These are phyloP conservation scores for Suillus brevipes DNA, from an alignment of 768 basidiomycete species.

Conservation along the genomic window DNA sequence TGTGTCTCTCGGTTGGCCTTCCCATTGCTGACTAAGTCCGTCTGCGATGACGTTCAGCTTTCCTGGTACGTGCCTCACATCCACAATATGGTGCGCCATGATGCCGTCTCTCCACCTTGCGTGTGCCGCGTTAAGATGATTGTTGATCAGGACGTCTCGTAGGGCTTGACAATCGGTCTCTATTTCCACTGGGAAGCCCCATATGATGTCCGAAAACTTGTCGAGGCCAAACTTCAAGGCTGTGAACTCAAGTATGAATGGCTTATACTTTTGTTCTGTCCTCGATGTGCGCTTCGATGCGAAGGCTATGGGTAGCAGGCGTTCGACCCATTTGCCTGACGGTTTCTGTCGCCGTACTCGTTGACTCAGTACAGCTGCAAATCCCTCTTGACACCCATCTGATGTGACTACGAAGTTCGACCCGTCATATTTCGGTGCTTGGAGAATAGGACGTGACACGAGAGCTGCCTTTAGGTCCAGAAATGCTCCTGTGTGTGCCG, in stretches of 20 bases:
- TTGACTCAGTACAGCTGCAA: slow-evolving; percentile 34
- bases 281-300: slow-evolving; percentile 36
- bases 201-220: slow-evolving; percentile 32
- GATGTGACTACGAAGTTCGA: slow-evolving; percentile 37
- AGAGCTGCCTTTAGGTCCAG: slow-evolving; percentile 32
- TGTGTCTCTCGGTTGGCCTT: not conserved
- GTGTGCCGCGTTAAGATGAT: slow-evolving; percentile 26
- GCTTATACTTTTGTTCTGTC: slow-evolving; percentile 33
- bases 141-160: slow-evolving; percentile 21
- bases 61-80: slow-evolving; percentile 25
- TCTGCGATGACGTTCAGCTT: slow-evolving; percentile 24
- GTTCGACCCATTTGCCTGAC: slow-evolving; percentile 17
- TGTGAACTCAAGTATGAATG: slow-evolving; percentile 37
- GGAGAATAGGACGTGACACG: slow-evolving; percentile 34
- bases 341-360: slow-evolving; percentile 23
- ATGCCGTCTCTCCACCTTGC: slow-evolving; percentile 31
- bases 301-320: slow-evolving; percentile 22
- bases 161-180: too few species aligned
- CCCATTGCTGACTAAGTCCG: slow-evolving; percentile 19
- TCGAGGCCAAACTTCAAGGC: slow-evolving; percentile 37
- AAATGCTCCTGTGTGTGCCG: slow-evolving; percentile 24
- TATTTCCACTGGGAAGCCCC: too few species aligned
- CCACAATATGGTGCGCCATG: slow-evolving; percentile 24
- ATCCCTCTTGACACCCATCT: slow-evolving; percentile 35
- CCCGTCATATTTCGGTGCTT: slow-evolving; percentile 31